phyloP scores from a whole-genome alignment of 139 green algal genomes.

The Picochlorum sp. region DNA sequence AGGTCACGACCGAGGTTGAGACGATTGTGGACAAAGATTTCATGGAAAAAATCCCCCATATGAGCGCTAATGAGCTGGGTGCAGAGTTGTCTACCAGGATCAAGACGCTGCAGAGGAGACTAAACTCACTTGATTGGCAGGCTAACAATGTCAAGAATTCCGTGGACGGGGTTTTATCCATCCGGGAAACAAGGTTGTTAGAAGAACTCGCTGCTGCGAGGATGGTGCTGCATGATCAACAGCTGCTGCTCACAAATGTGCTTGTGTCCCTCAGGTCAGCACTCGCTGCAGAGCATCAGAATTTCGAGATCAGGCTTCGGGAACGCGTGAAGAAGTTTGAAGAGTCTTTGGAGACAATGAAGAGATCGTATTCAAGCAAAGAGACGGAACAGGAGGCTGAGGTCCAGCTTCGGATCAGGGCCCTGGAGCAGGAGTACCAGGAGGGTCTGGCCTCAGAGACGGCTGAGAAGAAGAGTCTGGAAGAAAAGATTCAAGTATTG shows the following conservation, averaged over 20 bases:
- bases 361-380: too few relatives aligned
- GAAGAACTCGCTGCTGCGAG: background rate
- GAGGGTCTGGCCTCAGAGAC: too few relatives aligned
- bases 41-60: conserved; percentile 11
- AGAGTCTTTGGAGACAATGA: background rate
- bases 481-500: too few relatives aligned
- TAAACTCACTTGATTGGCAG: conserved; percentile 4
- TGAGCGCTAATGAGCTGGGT: conserved; percentile 25
- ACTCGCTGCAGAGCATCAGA: background rate
- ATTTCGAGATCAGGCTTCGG: background rate
- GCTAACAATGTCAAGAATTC: background rate
- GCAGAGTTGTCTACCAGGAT: conserved; percentile 9
- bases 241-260: background rate
- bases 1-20: background rate
- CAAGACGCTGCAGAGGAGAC: conserved; percentile 12
- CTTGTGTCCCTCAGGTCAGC: background rate
- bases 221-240: background rate
- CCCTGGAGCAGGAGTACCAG: too few relatives aligned
- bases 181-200: background rate
- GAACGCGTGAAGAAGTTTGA: background rate
- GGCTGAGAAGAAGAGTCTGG: too few relatives aligned
- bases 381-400: too few relatives aligned
- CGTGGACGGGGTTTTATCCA: background rate
- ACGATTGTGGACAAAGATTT: conserved; percentile 16
- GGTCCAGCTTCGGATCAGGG: too few relatives aligned